Base-by-base conservation (phyloP, 2,329 filamentous ascomycete species). In the Coniochaeta hoffmannii region DNA sequence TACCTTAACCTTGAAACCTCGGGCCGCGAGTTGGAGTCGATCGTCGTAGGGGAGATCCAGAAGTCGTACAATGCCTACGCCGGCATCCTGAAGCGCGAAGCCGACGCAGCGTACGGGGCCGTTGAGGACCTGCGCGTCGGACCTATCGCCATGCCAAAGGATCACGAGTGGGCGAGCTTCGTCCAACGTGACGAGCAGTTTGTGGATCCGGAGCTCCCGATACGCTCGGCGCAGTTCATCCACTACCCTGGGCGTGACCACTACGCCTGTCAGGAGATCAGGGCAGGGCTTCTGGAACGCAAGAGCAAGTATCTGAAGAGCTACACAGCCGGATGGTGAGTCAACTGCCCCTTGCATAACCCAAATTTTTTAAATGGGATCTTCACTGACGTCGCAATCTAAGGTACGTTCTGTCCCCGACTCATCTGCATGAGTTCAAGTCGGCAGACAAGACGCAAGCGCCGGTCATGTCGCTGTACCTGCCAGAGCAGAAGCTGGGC, bases 251-350 rank as follows among this genome's bases (percentile, higher is more conserved):
- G 94, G 41, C 90, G 90, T 67, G 83, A 96, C 64, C 89, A 96
- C 69, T 85, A 89, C 58, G 84, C 89, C 54, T 71, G 90, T 78
- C 68, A 89, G 58, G 93, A 97, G 70, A 89, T 99, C 54, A 82
- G 92, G 58, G 90, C 90, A 19, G 94, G 94, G 2, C 85, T 97
- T 72, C 77, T 99, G 34, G 94, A 99, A 76, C 87, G 94, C 62
- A 97, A 97, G 84, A 96, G 91, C 81, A 99, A 97, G 69, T 99
- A 97, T 66, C 76, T 99, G 59, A 97, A 97, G 77, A 97, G 92
- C 69, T 97, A 97, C 70, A 94, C 92, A 8, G 89, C 91, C 26
- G 93, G 93, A 67, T 97, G 93, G 92, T 93, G 76, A 73, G 86
- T 75, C 24, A 36, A 24, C 24, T 32, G 9, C 32, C 30, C 8